A percentile compares a stretch with the other conserved stretches of the same genome.
These are phyloP conservation scores for Aspergillus wentii DNA, from an alignment of 495 filamentous ascomycete genomes.

Conservation along the genomic window DNA sequence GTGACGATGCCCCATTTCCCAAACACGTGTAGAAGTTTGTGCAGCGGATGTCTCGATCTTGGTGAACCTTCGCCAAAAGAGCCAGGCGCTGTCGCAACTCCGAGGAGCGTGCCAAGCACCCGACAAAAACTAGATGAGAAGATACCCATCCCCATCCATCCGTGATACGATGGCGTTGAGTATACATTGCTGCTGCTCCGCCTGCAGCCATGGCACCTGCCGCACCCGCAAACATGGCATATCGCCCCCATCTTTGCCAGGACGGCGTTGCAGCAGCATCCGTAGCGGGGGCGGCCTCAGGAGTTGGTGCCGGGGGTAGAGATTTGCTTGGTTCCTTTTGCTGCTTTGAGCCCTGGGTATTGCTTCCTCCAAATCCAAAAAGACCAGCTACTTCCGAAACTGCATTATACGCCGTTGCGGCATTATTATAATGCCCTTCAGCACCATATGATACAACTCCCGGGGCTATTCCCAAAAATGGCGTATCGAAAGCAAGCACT, in stretches of 20 bases:
- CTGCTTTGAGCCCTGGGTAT: conserved; percentile 8
- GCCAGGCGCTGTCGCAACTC: conserved; percentile 67
- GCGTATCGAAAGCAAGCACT: conserved; percentile 91
- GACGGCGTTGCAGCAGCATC: conserved; percentile 52
- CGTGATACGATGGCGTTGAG: conserved; percentile 71
- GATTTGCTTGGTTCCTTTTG: conserved; percentile 11
- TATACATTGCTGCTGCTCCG: conserved; percentile 82
- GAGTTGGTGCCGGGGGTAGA: conserved; percentile 18
- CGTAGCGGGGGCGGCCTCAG: conserved; percentile 26
- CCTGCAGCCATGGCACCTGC: conserved; percentile 78
- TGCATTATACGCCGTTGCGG: conserved; percentile 62
- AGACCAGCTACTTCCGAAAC: conserved; percentile 57
- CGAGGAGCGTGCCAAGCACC: conserved; percentile 71
- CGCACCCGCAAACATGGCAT: conserved; percentile 78
- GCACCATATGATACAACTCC: conserved; percentile 86
- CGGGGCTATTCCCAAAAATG: conserved; percentile 85
- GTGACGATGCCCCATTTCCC: conserved; percentile 52
- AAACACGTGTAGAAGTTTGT: conserved; percentile 80
- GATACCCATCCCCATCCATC: conserved; percentile 74
- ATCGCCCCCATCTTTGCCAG: conserved; percentile 72
- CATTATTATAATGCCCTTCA: conserved; percentile 76
- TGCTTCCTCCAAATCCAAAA: conserved; percentile 52
- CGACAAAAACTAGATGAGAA: conserved; percentile 93
- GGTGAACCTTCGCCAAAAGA: conserved; percentile 49
- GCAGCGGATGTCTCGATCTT: conserved; percentile 58